Percentiles rank a stretch among this genome's conserved stretches.
phyloP scores from a whole-genome alignment of 768 basidiomycete genomes.

The Boletus huronensis region DNA sequence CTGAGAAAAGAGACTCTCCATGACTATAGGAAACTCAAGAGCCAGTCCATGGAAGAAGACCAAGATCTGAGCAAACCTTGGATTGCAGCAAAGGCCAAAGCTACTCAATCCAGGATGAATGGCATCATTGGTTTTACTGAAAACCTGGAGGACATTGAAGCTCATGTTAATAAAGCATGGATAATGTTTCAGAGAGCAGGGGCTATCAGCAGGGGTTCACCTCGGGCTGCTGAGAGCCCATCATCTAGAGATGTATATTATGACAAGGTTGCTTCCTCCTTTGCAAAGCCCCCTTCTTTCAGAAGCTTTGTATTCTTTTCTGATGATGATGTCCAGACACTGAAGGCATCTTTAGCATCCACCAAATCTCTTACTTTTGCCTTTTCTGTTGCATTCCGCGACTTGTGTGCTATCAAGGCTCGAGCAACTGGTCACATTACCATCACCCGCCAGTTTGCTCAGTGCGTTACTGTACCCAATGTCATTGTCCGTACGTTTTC shows the following conservation, averaged over 20 bases:
- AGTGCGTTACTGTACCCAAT: constrained; percentile 20
- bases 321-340: constrained; percentile 34
- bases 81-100: constrained; percentile 21
- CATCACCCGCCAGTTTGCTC: constrained; percentile 24
- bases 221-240: not conserved
- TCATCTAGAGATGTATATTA: not conserved
- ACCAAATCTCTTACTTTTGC: constrained; percentile 36
- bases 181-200: constrained; percentile 16
- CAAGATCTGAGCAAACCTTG: constrained; percentile 40
- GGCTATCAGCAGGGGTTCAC: not conserved
- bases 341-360: constrained; percentile 60
- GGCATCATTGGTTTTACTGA: constrained; percentile 19
- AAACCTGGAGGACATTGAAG: constrained; percentile 40
- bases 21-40: constrained; percentile 31
- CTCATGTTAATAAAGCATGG: constrained; percentile 35
- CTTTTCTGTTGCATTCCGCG: constrained; percentile 51
- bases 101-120: not conserved
- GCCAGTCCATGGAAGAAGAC: constrained; percentile 8
- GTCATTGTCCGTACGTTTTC: constrained; percentile 20
- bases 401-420: constrained; percentile 57
- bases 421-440: constrained; percentile 26
- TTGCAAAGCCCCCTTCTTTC: constrained; percentile 27
- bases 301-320: constrained; percentile 19
- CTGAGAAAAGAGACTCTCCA: constrained; percentile 36
- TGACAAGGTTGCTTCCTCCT: constrained; percentile 27